These are phyloP conservation scores for Cyclotella choctawhatcheeana DNA, from an alignment of 108 stramenopile genomes.

Conservation along the genomic window DNA sequence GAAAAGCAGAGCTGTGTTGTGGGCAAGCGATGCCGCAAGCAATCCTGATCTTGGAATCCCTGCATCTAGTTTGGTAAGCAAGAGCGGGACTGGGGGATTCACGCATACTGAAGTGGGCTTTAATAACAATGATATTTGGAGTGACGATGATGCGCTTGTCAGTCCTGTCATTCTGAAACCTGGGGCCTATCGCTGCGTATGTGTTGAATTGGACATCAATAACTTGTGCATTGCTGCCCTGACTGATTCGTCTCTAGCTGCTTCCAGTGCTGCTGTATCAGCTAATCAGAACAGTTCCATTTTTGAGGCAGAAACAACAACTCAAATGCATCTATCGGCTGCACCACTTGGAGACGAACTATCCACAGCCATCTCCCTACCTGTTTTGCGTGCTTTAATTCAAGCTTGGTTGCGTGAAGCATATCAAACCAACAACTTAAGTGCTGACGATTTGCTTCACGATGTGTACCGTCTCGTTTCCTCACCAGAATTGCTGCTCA, in stretches of 20 bases:
- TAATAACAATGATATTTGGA: slow-evolving; percentile 73
- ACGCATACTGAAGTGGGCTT: slow-evolving; percentile 20
- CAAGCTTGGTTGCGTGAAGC: slow-evolving; percentile 89
- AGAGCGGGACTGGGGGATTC: slow-evolving; percentile 53
- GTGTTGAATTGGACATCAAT: slow-evolving; percentile 93
- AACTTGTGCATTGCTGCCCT: slow-evolving; percentile 94
- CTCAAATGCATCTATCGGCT: slow-evolving; percentile 33
- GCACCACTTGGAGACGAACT: slow-evolving; percentile 88
- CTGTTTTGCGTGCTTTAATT: slow-evolving; percentile 85
- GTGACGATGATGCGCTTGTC: slow-evolving; percentile 81
- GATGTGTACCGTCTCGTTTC: slow-evolving; percentile 93
- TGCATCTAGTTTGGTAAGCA: slow-evolving; percentile 47
- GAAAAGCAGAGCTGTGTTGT: slow-evolving; percentile 89
- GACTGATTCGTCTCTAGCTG: slow-evolving; percentile 56
- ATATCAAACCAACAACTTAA: slow-evolving; percentile 57
- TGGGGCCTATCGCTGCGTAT: slow-evolving; percentile 91
- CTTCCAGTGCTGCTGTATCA: slow-evolving; percentile 32
- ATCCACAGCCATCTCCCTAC: slow-evolving; percentile 79
- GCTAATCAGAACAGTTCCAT: slow-evolving; percentile 41
- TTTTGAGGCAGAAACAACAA: slow-evolving; percentile 42
- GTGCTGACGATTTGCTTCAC: slow-evolving; percentile 89
- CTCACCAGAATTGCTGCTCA: slow-evolving; percentile 82
- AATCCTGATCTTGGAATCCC: slow-evolving; percentile 91
- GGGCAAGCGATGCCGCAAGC: slow-evolving; percentile 86
- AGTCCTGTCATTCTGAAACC: slow-evolving; percentile 81